Evolutionary conservation across 345 rosid genomes (phyloP).

Genomic region (Alliaria petiolata): DNA sequence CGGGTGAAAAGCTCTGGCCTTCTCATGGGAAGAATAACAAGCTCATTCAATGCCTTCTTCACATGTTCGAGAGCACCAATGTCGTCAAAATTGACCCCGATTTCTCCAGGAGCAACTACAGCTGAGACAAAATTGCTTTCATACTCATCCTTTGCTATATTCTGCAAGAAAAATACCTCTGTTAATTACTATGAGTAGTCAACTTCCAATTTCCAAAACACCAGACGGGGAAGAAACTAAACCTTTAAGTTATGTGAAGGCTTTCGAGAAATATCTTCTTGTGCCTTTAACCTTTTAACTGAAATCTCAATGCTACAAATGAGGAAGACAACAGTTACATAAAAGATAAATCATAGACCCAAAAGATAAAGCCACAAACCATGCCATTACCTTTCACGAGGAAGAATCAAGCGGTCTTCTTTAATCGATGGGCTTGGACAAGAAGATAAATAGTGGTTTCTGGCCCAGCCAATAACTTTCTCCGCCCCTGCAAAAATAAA

Average conservation of each 20-base stretch:
- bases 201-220: slow-evolving; percentile 5
- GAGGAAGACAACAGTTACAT: slow-evolving; percentile 34
- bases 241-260: slow-evolving; percentile 82
- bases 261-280: slow-evolving; percentile 60
- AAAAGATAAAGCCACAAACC: not conserved
- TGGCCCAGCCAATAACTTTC: slow-evolving; percentile 96
- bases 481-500: slow-evolving; percentile 65
- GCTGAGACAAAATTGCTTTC: slow-evolving; percentile 88
- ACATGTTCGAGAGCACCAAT: slow-evolving; percentile 97
- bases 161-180: slow-evolving; percentile 43
- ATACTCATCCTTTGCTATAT: slow-evolving; percentile 84
- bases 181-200: not conserved
- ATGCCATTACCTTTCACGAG: slow-evolving; percentile 69
- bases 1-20: slow-evolving; percentile 90
- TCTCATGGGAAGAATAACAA: slow-evolving; percentile 98
- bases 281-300: slow-evolving; percentile 74
- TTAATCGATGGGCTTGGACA: slow-evolving; percentile 58
- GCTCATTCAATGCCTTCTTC: slow-evolving; percentile 85
- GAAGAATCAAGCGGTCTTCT: slow-evolving; percentile 67
- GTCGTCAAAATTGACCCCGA: slow-evolving; percentile 90
- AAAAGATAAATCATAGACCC: not conserved
- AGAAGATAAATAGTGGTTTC: slow-evolving; percentile 76
- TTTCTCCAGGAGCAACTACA: slow-evolving; percentile 90
- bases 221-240: slow-evolving; percentile 17
- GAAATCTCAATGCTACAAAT: slow-evolving; percentile 80